A percentile compares a stretch with the other conserved stretches of the same genome.
phyloP scores from a whole-genome alignment of 2,329 filamentous ascomycete genomes.

The Fusarium verrucosum region DNA sequence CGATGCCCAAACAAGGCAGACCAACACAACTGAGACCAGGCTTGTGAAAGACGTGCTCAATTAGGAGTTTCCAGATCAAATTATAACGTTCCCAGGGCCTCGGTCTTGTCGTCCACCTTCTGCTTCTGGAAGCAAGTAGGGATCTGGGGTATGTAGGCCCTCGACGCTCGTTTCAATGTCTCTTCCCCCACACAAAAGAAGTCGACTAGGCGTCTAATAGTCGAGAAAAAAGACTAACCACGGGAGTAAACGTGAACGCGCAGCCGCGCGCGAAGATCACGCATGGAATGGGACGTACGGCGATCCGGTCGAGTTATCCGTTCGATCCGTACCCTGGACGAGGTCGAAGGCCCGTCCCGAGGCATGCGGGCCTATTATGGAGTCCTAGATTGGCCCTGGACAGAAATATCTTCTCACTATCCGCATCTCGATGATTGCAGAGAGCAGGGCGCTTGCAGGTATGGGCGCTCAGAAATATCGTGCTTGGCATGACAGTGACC shows the following conservation, averaged over 20 bases:
- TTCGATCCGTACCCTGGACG: constrained; percentile 20
- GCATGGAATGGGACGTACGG: constrained; percentile 8
- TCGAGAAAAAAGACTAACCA: background rate
- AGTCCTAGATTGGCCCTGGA: constrained; percentile 30
- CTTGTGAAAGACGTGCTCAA: constrained; percentile 14
- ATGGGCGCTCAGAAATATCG: constrained; percentile 8
- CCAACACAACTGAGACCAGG: constrained; percentile 4
- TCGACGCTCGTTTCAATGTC: constrained; percentile 1
- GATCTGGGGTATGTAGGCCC: constrained; percentile 4
- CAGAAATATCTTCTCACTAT: constrained; percentile 7
- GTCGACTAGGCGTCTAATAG: constrained; percentile 11
- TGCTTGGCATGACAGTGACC: constrained; percentile 26
- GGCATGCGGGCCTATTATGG: constrained; percentile 35
- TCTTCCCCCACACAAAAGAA: constrained; percentile 3
- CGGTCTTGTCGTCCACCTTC: constrained; percentile 27
- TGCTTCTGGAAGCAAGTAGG: constrained; percentile 34
- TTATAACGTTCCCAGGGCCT: constrained; percentile 5
- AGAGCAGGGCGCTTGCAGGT: constrained; percentile 15
- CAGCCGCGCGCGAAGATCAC: constrained; percentile 30
- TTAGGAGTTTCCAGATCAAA: constrained; percentile 8
- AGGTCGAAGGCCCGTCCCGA: constrained; percentile 34
- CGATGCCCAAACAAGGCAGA: background rate
- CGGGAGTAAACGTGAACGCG: background rate
- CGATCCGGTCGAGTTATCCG: constrained; percentile 28
- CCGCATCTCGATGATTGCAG: constrained; percentile 15